Evolutionary conservation across 805 yeast species (phyloP), one percentile per base, ranked within the genome.

Genomic region (Candida patagonica): DNA sequence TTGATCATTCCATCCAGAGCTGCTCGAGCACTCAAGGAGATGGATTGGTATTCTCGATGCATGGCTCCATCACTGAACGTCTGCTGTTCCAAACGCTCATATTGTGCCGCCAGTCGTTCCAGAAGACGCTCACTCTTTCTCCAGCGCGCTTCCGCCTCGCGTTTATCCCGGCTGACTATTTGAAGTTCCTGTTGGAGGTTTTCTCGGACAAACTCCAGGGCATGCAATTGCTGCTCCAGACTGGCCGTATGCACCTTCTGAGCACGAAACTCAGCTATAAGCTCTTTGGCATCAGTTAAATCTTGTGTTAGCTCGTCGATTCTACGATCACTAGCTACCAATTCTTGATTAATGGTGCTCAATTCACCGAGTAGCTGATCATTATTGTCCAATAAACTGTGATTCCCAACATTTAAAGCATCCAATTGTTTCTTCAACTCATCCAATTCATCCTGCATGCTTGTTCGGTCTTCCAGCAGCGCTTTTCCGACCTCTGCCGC

Each of bases 401-500:
- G 26, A 22, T 45, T 45, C 16, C 43, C 24, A 2, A n/a, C 19
- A 25, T 33, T 41, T 16, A 47, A 35, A 7, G 9, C 25, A n/a
- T 42, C 43, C 16, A 44, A 35, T 9, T 37, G 30, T 12, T 30
- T 26, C 16, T 36, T 31, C 35, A 46, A 21, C 10, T 10, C 13
- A 10, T 44, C 43, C 20, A 46, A 44, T 7, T 39, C 34, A 6
- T 27, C 26, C 26, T 44, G 40, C 46, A 46, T 26, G 19, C 32
- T 32, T 10, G 25, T 26, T 27, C 40, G 27, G 3, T 39, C 47
- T 10, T 20, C 30, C 13, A 48, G 35, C 24, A 48, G 38, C 4
- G 50, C 52, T 29, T 48, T 45, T 6, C 52, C 52, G 6, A 44
- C 46, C 35, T 48, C 48, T 6, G 48, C 52, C 25, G 52, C 48